Base-by-base conservation (phyloP, 345 rosid species). In the Salix koriyanagi region DNA sequence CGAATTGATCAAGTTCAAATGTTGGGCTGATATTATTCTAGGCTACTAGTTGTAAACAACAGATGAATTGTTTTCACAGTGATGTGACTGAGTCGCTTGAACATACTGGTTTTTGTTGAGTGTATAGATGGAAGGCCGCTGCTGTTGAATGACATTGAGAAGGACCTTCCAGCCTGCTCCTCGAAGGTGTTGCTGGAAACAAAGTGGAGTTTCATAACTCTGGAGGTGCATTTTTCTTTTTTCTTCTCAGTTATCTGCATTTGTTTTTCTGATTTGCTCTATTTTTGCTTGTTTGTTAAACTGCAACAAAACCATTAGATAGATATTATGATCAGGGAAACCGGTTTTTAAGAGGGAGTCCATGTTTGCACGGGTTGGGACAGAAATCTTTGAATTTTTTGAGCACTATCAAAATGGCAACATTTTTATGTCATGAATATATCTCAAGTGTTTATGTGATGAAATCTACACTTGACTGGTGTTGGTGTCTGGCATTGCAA, bases 181-280 rank as follows among this genome's bases (percentile, higher is more conserved):
- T 78, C 87, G 32, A 89, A 84, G 81, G 87, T 82, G 69, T 67
- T 91, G 81, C 36, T 83, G 58, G 87, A 89, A 70, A 87, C 91
- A 21, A 95, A 90, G 78, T 93, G 98, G 98, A 87, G 94, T 39
- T 95, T 91, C 83, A 87, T 95, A 83, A 93, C 97, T 68, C 93
- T 82, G 37, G 98, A 93, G 97, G 97, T 83, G 79, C 30, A 66
- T 78, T 46, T 69, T 19, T 73, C 36, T 18, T 67, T 16, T 39
- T 73, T 21, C 56, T 65, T 18, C 36, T 50, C 30, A 10, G 16
- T 37, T 25, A 36, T 18, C 34, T 80, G 37, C 18, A 68, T 41
- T 18, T 39, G 54, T 67, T 28, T 28, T 25, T 64, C 34, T 34
- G 10, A 4, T 15, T 44, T 39, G 18, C 6, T 30, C 25, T 25